These are phyloP conservation scores for Ambrosiella xylebori DNA, from an alignment of 2,329 filamentous ascomycete species.

Conservation along the genomic window DNA sequence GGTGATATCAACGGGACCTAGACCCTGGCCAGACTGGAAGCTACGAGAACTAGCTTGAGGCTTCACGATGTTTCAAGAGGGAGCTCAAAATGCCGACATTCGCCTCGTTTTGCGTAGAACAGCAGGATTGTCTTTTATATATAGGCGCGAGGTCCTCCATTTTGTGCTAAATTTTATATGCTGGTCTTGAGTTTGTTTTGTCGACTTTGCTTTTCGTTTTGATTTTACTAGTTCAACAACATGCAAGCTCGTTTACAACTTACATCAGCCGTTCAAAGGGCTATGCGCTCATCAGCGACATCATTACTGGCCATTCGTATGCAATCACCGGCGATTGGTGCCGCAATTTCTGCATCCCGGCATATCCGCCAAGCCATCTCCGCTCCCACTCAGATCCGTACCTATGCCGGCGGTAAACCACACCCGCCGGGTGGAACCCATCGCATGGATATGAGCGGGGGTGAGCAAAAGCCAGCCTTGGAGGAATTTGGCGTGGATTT, in stretches of 20 bases:
- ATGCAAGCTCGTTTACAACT: slow-evolving; percentile 28
- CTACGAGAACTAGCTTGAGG: slow-evolving; percentile 22
- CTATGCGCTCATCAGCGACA: slow-evolving; percentile 2
- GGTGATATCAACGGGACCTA: not conserved
- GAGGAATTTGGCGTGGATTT: slow-evolving; percentile 87
- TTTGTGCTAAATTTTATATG: not conserved
- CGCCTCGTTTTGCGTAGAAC: not conserved
- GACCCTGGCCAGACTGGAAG: slow-evolving; percentile 18
- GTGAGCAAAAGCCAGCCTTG: slow-evolving; percentile 65
- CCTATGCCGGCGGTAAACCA: slow-evolving; percentile 46
- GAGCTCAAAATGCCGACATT: slow-evolving; percentile 3
- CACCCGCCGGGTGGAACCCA: slow-evolving; percentile 86
- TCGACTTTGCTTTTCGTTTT: slow-evolving; percentile 3
- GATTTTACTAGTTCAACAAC: slow-evolving; percentile 8
- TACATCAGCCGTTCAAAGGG: slow-evolving; percentile 22
- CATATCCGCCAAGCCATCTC: slow-evolving; percentile 15
- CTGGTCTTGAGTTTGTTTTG: not conserved
- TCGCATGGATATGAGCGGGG: slow-evolving; percentile 72
- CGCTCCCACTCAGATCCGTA: slow-evolving; percentile 21
- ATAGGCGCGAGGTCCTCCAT: not conserved
- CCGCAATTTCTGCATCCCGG: slow-evolving; percentile 21
- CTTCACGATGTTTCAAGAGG: slow-evolving; percentile 14
- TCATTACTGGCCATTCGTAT: not conserved
- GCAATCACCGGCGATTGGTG: slow-evolving; percentile 10
- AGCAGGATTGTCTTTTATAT: slow-evolving; percentile 2